Conservation (phyloP, 2,329 filamentous ascomycete genomes). For the Colletotrichum musae region DNA sequence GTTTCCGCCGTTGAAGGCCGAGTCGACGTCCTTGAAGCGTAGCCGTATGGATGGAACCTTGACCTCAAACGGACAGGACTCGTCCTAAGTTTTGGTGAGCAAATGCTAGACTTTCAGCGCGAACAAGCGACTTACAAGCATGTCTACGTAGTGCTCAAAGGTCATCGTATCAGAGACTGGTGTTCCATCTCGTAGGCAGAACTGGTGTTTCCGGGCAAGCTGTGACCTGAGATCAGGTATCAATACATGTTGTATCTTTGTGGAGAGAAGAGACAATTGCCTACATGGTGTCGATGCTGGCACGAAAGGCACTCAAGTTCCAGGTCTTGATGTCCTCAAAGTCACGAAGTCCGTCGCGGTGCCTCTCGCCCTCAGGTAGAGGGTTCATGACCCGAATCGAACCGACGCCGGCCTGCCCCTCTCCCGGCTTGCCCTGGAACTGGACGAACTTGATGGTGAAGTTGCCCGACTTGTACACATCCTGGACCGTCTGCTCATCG, state of each 20-base stretch:
- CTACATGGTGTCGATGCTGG: neutral
- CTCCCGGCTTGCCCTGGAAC: neutral
- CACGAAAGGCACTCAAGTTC: neutral
- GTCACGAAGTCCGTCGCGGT: neutral
- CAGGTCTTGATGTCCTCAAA: neutral
- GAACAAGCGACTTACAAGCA: neutral
- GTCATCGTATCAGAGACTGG: neutral
- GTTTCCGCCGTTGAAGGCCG: neutral
- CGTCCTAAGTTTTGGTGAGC: neutral
- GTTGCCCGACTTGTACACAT: constrained; percentile 11
- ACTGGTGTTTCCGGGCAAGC: constrained; percentile 10
- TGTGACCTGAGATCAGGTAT: neutral
- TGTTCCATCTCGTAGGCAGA: constrained; percentile 12
- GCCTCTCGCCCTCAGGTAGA: neutral
- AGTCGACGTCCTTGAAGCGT: constrained; percentile 3
- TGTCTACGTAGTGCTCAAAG: constrained; percentile 9
- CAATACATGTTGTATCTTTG: neutral
- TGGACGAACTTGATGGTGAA: constrained; percentile 18
- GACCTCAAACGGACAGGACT: constrained; percentile 7
- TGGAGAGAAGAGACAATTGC: neutral
- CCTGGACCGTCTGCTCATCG: constrained; percentile 7
- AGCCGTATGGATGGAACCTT: constrained; percentile 8
- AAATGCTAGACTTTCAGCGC: too few species aligned
- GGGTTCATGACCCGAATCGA: neutral
- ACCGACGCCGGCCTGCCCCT: neutral